phyloP scores from a whole-genome alignment of 805 yeast genomes.

The Millerozyma miso region DNA sequence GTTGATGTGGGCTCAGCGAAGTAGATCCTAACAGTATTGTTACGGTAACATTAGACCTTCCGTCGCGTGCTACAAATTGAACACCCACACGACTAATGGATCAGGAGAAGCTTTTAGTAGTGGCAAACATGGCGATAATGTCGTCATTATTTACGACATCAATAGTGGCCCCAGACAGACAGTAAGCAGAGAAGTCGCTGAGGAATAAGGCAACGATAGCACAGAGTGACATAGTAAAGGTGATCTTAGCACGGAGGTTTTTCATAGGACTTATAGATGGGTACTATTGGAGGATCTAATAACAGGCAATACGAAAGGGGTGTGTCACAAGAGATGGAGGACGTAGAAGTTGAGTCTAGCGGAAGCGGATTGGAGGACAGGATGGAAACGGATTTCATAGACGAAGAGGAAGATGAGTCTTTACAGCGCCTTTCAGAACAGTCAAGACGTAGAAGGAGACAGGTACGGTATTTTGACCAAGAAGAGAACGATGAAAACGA shows the following conservation, averaged over 20 bases:
- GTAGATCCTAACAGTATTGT: too few relatives aligned
- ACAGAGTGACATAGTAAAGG: background rate
- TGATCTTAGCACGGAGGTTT: background rate
- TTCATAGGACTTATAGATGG: background rate
- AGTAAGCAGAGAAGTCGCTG: background rate
- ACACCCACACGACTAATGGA: too few relatives aligned
- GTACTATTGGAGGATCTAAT: background rate
- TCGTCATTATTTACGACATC: background rate
- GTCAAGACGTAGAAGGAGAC: conserved; percentile 14
- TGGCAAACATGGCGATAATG: background rate
- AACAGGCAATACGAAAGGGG: background rate
- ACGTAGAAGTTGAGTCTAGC: background rate
- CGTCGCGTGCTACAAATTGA: too few relatives aligned
- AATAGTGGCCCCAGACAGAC: background rate
- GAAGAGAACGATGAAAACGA: conserved; percentile 16
- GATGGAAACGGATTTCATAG: conserved; percentile 1
- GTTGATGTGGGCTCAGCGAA: too few relatives aligned
- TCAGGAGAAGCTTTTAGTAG: too few relatives aligned
- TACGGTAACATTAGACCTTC: too few relatives aligned
- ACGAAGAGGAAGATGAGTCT: conserved; percentile 19
- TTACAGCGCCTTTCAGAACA: conserved; percentile 39
- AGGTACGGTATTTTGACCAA: conserved; percentile 8
- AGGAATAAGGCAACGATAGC: background rate
- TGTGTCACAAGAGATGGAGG: background rate
- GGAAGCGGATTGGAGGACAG: conserved; percentile 3